These are phyloP conservation scores for Zygoascus ofunaensis DNA, from an alignment of 805 yeast species.

Conservation along the genomic window DNA sequence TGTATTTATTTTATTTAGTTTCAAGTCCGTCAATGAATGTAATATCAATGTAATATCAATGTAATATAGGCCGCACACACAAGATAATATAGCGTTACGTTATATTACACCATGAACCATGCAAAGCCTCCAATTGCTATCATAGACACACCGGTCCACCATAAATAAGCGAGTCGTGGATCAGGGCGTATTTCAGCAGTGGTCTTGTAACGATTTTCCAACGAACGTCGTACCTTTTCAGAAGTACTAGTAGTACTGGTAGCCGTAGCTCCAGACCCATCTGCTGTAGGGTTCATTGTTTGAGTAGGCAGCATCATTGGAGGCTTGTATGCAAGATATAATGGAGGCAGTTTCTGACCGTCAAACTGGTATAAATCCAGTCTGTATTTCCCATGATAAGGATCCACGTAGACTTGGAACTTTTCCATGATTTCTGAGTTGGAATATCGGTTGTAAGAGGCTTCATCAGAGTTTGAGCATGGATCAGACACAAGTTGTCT, in stretches of 20 bases:
- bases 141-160: constrained; percentile 34
- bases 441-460: constrained; percentile 56
- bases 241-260: constrained; percentile 10
- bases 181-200: constrained; percentile 39
- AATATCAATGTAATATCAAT: too few relatives aligned
- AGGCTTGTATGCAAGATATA: constrained; percentile 86
- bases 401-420: constrained; percentile 54
- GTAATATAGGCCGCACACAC: too few relatives aligned
- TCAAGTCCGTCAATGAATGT: too few relatives aligned
- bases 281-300: constrained; percentile 86
- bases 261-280: constrained; percentile 17
- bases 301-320: constrained; percentile 93
- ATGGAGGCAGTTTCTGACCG: constrained; percentile 74
- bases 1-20: too few relatives aligned
- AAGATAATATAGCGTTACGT: too few relatives aligned
- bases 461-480: constrained; percentile 45
- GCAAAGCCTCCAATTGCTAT: constrained; percentile 32
- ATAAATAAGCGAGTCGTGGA: constrained; percentile 20
- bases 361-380: constrained; percentile 61
- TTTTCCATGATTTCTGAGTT: constrained; percentile 54
- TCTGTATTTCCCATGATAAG: constrained; percentile 75
- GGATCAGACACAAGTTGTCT: constrained; percentile 86
- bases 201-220: constrained; percentile 74
- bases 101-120: constrained; percentile 24
- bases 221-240: constrained; percentile 49